phyloP scores from a whole-genome alignment of 805 yeast species.

The Candida ascalaphidarum region DNA sequence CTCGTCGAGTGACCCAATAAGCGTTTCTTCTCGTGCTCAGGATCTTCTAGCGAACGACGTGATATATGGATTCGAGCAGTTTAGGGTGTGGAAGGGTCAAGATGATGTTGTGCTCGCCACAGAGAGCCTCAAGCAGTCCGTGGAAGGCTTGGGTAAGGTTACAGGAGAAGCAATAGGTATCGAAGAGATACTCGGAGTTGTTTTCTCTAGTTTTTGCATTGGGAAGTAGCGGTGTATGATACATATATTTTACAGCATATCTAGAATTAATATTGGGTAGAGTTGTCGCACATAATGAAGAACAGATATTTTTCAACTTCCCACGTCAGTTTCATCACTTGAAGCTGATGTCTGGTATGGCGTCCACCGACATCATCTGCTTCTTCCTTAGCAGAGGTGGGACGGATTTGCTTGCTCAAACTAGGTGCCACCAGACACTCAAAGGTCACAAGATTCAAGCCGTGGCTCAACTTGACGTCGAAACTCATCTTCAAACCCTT shows the following conservation, averaged over 20 bases:
- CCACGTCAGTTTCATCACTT: constrained; percentile 37
- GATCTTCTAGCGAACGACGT: constrained; percentile 75
- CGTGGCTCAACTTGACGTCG: constrained; percentile 38
- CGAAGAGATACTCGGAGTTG: constrained; percentile 86
- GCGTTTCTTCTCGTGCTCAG: constrained; percentile 65
- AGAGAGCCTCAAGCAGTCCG: constrained; percentile 64
- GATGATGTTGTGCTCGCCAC: constrained; percentile 75
- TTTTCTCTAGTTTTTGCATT: constrained; percentile 87
- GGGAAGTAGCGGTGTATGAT: constrained; percentile 53
- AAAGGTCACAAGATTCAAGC: constrained; percentile 37
- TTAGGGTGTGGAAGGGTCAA: constrained; percentile 36
- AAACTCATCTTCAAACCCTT: constrained; percentile 24
- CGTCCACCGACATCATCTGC: constrained; percentile 22
- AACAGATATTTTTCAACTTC: constrained; percentile 34
- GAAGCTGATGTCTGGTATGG: constrained; percentile 38
- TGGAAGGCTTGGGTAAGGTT: constrained; percentile 84
- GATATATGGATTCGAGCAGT: constrained; percentile 63
- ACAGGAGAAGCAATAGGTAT: constrained; percentile 86
- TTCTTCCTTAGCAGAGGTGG: constrained; percentile 14
- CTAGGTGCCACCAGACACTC: constrained; percentile 32
- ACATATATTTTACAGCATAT: neutral
- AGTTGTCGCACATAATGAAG: constrained; percentile 20
- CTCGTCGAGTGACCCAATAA: constrained; percentile 55
- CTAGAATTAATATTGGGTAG: neutral
- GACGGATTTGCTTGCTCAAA: constrained; percentile 27